These are phyloP conservation scores for Thoreauomyces humboldtii DNA, from an alignment of 192 early-diverging fungal genomes.

Conservation along the genomic window DNA sequence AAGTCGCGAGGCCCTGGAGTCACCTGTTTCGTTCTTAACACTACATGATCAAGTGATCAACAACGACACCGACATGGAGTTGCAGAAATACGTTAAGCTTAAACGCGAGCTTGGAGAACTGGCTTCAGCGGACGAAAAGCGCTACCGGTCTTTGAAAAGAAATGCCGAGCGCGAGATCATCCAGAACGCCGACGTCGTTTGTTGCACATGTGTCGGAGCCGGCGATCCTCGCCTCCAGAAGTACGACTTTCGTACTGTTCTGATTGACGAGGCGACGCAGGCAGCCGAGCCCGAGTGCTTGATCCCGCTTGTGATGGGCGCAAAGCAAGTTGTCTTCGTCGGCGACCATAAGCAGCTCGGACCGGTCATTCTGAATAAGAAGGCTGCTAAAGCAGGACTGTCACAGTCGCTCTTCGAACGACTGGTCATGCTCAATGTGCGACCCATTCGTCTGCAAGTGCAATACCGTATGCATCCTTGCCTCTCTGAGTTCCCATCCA, in stretches of 20 bases:
- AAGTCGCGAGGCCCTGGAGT: slow-evolving; percentile 90
- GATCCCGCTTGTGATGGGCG: slow-evolving; percentile 96
- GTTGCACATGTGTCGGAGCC: slow-evolving; percentile 95
- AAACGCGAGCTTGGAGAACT: slow-evolving; percentile 91
- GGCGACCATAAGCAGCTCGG: slow-evolving; percentile 99
- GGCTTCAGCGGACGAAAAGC: slow-evolving; percentile 79
- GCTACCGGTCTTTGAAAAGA: slow-evolving; percentile 78
- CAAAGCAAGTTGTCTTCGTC: slow-evolving; percentile 93
- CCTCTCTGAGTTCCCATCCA: slow-evolving; percentile 96
- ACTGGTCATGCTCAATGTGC: slow-evolving; percentile 83
- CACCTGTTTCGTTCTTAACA: slow-evolving; percentile 89
- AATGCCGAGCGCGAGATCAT: slow-evolving; percentile 91
- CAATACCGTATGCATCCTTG: slow-evolving; percentile 99
- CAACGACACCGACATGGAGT: slow-evolving; percentile 90
- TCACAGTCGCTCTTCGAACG: slow-evolving; percentile 97
- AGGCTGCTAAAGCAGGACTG: slow-evolving; percentile 89
- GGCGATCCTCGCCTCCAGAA: slow-evolving; percentile 89
- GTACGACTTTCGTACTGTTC: slow-evolving; percentile 87
- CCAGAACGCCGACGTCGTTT: slow-evolving; percentile 91
- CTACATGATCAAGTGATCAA: slow-evolving; percentile 96
- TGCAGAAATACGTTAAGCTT: slow-evolving; percentile 87
- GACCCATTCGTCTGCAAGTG: slow-evolving; percentile 93
- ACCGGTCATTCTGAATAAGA: slow-evolving; percentile 97
- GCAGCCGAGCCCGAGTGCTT: slow-evolving; percentile 95
- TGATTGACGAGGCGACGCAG: slow-evolving; percentile 98